A percentile compares a stretch with the other conserved stretches of the same genome.
These are phyloP conservation scores for Alternaria rosae DNA, from an alignment of 2,329 filamentous ascomycete species.

Conservation along the genomic window DNA sequence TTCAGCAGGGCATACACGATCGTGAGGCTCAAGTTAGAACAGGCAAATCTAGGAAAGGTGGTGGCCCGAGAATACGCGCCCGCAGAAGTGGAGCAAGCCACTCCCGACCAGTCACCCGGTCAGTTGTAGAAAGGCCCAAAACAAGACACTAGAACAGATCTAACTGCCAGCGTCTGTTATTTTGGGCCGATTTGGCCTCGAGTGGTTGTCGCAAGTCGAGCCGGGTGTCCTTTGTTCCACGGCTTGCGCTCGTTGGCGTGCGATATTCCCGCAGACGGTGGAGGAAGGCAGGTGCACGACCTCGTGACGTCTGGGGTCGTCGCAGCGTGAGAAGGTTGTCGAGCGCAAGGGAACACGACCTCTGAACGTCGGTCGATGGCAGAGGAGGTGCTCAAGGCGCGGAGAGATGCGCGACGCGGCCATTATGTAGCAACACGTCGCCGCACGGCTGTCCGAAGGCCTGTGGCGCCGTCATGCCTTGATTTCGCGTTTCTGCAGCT, in stretches of 20 bases:
- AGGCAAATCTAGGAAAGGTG: constrained; percentile 42
- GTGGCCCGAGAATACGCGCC: constrained; percentile 50
- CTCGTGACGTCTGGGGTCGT: constrained; percentile 37
- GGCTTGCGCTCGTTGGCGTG: constrained; percentile 47
- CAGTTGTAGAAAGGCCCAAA: constrained; percentile 44
- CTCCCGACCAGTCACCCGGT: constrained; percentile 49
- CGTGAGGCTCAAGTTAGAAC: constrained; percentile 54
- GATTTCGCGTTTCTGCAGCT: constrained; percentile 33
- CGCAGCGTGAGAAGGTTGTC: constrained; percentile 32
- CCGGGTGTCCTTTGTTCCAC: constrained; percentile 46
- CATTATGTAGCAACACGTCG: constrained; percentile 43
- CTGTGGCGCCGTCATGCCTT: constrained; percentile 40
- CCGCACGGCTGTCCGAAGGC: constrained; percentile 27
- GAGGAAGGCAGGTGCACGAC: constrained; percentile 28
- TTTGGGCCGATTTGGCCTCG: constrained; percentile 38
- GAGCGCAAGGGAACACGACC: constrained; percentile 51
- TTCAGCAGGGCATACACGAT: constrained; percentile 52
- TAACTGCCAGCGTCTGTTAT: constrained; percentile 34
- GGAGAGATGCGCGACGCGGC: constrained; percentile 31
- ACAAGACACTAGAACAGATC: constrained; percentile 42
- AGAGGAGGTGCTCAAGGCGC: constrained; percentile 47
- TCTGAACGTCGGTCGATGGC: constrained; percentile 40
- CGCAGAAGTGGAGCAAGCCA: constrained; percentile 40
- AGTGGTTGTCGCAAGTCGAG: constrained; percentile 41
- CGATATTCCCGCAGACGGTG: constrained; percentile 30